Conservation (phyloP, 306 rosid genomes). For the Abrus pulchellus region DNA sequence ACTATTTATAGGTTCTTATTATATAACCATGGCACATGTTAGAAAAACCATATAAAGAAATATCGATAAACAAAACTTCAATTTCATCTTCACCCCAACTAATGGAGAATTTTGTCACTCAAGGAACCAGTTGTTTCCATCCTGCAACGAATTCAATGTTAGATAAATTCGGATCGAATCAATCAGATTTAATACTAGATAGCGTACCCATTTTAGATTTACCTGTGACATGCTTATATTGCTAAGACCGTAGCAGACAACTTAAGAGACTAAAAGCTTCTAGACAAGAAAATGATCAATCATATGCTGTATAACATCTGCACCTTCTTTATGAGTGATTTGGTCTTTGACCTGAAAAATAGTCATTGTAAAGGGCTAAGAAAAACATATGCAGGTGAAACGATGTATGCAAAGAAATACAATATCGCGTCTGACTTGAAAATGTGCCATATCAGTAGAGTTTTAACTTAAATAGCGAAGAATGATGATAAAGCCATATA, state of each 20-base stretch:
- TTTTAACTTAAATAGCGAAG: background rate
- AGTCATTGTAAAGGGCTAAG: constrained; percentile 1
- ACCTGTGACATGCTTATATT: constrained; percentile 42
- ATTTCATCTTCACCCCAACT: constrained; percentile 45
- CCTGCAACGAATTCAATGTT: constrained; percentile 51
- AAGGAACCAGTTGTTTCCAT: constrained; percentile 33
- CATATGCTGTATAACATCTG: constrained; percentile 90
- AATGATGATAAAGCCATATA: background rate
- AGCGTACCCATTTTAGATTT: background rate
- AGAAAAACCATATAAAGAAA: background rate
- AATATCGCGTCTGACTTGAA: background rate
- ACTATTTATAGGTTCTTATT: no score
- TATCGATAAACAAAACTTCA: constrained; percentile 33
- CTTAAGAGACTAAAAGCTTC: constrained; percentile 13
- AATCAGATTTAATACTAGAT: constrained; percentile 20
- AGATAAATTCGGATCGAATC: constrained; percentile 24
- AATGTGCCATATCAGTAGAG: background rate
- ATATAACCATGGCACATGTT: no score
- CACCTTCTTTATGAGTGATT: constrained; percentile 83
- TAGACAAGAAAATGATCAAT: constrained; percentile 81
- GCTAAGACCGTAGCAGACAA: background rate
- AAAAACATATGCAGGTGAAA: constrained; percentile 19
- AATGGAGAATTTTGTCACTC: constrained; percentile 28
- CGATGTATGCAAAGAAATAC: constrained; percentile 23
- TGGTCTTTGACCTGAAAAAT: constrained; percentile 81